phyloP scores from a whole-genome alignment of 2,329 filamentous ascomycete species.

The Aspergillus brunneoviolaceus region DNA sequence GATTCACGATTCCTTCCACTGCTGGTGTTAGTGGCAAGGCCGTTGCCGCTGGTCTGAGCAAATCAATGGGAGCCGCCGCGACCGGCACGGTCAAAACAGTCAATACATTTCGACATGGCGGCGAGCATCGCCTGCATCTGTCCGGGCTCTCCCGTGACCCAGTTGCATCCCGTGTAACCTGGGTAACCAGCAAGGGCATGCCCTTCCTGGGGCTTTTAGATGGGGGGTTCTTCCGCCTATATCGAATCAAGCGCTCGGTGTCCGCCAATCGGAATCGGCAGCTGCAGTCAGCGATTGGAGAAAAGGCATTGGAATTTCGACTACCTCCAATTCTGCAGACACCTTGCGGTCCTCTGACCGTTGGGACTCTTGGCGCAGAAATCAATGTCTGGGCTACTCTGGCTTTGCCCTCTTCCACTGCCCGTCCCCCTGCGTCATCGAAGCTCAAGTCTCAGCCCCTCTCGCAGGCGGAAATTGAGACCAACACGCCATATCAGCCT shows the following conservation, averaged over 20 bases:
- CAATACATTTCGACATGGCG: constrained; percentile 48
- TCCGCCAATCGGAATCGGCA: constrained; percentile 56
- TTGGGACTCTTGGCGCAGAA: constrained; percentile 55
- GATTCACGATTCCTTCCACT: constrained; percentile 47
- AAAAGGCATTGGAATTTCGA: constrained; percentile 65
- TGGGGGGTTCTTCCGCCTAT: constrained; percentile 46
- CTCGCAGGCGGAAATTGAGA: constrained; percentile 86
- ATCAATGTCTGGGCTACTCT: constrained; percentile 39
- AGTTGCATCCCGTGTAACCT: constrained; percentile 45
- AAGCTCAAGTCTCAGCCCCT: constrained; percentile 54
- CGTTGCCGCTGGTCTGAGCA: constrained; percentile 51
- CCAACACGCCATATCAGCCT: constrained; percentile 90
- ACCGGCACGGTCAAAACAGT: constrained; percentile 51
- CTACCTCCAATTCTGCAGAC: constrained; percentile 64
- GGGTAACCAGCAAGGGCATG: constrained; percentile 45
- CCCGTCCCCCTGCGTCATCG: constrained; percentile 46
- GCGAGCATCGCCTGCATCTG: constrained; percentile 51
- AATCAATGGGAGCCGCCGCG: constrained; percentile 51
- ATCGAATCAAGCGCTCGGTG: constrained; percentile 42
- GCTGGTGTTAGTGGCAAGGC: constrained; percentile 49
- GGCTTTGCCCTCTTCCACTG: constrained; percentile 36
- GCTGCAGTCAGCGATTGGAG: constrained; percentile 54
- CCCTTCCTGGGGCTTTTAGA: constrained; percentile 48
- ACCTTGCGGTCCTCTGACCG: constrained; percentile 56
- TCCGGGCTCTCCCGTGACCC: constrained; percentile 40